phyloP scores from a whole-genome alignment of 495 filamentous ascomycete genomes.

The Trichoderma gamsii region DNA sequence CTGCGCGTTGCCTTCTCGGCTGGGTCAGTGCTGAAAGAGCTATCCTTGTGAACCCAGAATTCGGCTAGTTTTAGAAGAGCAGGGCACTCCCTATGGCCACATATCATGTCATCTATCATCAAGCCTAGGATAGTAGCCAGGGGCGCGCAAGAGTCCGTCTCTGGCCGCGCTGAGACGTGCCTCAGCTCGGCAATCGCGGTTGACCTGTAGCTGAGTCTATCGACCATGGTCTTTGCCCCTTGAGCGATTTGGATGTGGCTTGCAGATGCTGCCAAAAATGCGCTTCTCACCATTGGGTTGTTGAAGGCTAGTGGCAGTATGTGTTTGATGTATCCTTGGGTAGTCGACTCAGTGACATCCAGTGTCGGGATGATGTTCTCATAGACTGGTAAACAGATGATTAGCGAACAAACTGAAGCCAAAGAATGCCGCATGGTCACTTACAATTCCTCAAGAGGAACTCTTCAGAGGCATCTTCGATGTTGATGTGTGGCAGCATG shows the following conservation, averaged over 20 bases:
- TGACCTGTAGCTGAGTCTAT: conserved; percentile 7
- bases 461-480: neutral
- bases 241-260: neutral
- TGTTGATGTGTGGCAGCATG: neutral
- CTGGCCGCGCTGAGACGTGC: neutral
- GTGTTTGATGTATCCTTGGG: neutral
- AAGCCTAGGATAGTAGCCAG: neutral
- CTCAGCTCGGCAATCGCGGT: neutral
- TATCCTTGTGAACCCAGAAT: neutral
- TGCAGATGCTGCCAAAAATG: neutral
- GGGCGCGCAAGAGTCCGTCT: neutral
- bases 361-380: neutral
- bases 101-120: conserved; percentile 10
- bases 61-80: neutral
- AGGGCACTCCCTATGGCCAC: conserved; percentile 1
- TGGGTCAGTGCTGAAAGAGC: neutral
- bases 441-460: neutral
- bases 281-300: neutral
- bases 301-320: neutral
- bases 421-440: neutral
- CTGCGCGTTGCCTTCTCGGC: neutral
- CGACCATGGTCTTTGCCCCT: neutral
- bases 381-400: neutral
- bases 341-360: neutral
- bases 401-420: neutral